Evolutionary conservation across 345 rosid genomes (phyloP).

Genomic region (Mallotus nudiflorus): DNA sequence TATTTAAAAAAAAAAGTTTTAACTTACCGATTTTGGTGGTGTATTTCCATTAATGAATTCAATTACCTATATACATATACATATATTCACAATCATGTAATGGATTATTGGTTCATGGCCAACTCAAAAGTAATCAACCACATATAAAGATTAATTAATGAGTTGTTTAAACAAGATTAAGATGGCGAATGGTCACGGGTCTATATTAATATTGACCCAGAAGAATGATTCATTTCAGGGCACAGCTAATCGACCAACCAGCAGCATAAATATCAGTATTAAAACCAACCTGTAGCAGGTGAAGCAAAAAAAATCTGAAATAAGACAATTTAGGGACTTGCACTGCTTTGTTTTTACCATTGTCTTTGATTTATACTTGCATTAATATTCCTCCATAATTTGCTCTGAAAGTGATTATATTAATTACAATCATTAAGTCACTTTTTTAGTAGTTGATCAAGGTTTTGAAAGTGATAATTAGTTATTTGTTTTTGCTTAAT

Average conservation of each 20-base stretch:
- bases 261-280: constrained; percentile 14
- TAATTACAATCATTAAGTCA: neutral
- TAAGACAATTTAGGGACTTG: constrained; percentile 13
- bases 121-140: constrained; percentile 2
- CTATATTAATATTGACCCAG: neutral
- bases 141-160: neutral
- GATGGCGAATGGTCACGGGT: constrained; percentile 3
- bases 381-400: neutral
- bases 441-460: neutral
- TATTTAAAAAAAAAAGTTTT: no score
- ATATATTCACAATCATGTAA: neutral
- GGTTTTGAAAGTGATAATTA: no score
- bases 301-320: constrained; percentile 7
- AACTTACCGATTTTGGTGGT: no score
- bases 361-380: constrained; percentile 6
- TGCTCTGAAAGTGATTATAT: no score
- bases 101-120: neutral
- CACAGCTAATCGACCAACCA: constrained; percentile 22
- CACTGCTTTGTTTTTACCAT: constrained; percentile 15
- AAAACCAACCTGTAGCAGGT: neutral
- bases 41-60: no score
- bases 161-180: neutral
- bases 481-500: no score
- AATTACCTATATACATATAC: neutral
- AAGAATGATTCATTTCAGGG: constrained; percentile 6